A percentile compares a stretch with the other conserved stretches of the same genome.
Conservation (phyloP, 2,329 filamentous ascomycete genomes). For the Cladosporium sphaerospermum region DNA sequence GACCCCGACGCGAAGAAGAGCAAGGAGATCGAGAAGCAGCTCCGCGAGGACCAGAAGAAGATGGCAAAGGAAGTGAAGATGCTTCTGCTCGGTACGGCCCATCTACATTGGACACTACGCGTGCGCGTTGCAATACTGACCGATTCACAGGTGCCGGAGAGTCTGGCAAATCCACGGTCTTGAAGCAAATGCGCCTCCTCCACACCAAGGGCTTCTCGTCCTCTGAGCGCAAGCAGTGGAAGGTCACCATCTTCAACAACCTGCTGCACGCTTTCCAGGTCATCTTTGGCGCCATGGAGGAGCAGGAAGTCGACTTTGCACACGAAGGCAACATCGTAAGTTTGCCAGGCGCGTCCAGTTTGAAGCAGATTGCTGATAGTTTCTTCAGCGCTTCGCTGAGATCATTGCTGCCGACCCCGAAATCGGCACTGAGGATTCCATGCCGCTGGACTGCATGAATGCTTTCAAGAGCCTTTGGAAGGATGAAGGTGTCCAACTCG, state of each 20-base stretch:
- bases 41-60: conserved; percentile 82
- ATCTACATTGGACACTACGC: no score
- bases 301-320: conserved; percentile 73
- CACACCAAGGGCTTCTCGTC: conserved; percentile 88
- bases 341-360: conserved; percentile 6
- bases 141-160: conserved; percentile 72
- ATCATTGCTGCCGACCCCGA: conserved; percentile 74
- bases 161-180: conserved; percentile 90
- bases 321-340: conserved; percentile 72
- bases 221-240: conserved; percentile 85
- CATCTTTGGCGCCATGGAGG: conserved; percentile 84
- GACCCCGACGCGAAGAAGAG: conserved; percentile 44
- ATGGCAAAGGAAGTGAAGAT: conserved; percentile 88
- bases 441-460: conserved; percentile 70
- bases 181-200: conserved; percentile 99
- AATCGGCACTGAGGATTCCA: conserved; percentile 71
- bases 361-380: conserved; percentile 28
- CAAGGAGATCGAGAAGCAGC: conserved; percentile 75
- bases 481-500: conserved; percentile 74
- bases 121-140: not conserved
- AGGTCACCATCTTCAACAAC: conserved; percentile 93
- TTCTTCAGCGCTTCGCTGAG: conserved; percentile 64
- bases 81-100: conserved; percentile 68
- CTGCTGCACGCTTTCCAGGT: conserved; percentile 87
- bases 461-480: conserved; percentile 81